Conservation (phyloP, 176 grass and related monocot genomes). For the Ensete glaucum region DNA sequence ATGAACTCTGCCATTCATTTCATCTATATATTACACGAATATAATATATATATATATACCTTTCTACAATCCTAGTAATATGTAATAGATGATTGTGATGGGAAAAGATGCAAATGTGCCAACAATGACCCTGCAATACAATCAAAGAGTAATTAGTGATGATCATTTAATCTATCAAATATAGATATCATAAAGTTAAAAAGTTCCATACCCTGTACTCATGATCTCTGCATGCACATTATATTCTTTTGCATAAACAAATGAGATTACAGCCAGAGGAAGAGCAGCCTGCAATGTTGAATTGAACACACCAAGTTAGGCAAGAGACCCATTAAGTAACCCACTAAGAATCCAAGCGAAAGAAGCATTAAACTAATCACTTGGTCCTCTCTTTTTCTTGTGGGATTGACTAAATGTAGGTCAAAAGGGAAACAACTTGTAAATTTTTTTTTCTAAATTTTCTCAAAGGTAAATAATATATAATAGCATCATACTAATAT, state of each 20-base stretch:
- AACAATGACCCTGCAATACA: background rate
- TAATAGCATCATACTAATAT: too few relatives aligned
- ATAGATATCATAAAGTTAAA: background rate
- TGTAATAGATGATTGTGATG: slow-evolving; percentile 3
- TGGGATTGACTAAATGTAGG: too few relatives aligned
- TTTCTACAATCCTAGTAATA: background rate
- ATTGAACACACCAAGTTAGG: too few relatives aligned
- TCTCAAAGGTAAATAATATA: too few relatives aligned
- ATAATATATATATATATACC: background rate
- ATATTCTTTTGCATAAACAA: slow-evolving; percentile 3
- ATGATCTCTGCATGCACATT: background rate
- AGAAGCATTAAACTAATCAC: too few relatives aligned
- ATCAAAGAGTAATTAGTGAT: background rate
- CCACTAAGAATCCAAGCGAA: too few relatives aligned
- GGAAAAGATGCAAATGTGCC: background rate
- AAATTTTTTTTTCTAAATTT: too few relatives aligned
- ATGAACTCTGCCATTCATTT: too few relatives aligned
- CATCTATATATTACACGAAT: too few relatives aligned
- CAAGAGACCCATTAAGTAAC: too few relatives aligned
- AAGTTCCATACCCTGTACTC: background rate
- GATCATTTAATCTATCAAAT: background rate
- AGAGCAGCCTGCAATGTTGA: slow-evolving; percentile 3
- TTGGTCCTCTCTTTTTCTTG: too few relatives aligned
- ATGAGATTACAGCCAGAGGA: background rate
- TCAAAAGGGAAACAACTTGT: too few relatives aligned